phyloP scores from a whole-genome alignment of 2,329 filamentous ascomycete species.

The Byssoonygena ceratinophila region DNA sequence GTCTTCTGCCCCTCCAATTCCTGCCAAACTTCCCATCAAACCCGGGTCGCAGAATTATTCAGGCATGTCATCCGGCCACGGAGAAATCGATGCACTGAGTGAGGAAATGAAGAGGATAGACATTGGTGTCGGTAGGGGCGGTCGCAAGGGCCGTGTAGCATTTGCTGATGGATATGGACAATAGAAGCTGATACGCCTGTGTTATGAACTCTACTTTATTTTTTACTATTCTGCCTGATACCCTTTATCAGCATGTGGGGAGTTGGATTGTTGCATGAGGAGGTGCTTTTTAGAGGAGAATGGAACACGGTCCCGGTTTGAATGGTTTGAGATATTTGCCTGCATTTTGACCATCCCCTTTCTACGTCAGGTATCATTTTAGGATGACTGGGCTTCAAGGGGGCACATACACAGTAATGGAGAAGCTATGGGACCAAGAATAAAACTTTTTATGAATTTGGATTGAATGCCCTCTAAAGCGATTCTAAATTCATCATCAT shows the following conservation, averaged over 20 bases:
- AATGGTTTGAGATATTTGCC: no score
- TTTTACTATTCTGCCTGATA: background rate
- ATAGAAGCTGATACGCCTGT: background rate
- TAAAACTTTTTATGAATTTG: no score
- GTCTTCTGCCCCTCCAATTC: conserved; percentile 31
- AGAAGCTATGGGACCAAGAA: no score
- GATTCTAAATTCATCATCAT: no score
- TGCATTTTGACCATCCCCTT: no score
- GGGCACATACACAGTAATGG: no score
- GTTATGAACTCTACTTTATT: background rate
- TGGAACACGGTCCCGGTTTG: no score
- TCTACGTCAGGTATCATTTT: no score
- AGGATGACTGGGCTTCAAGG: no score
- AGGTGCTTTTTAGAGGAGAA: no score
- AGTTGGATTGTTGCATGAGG: background rate
- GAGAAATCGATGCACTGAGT: conserved; percentile 41
- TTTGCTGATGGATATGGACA: conserved; percentile 9
- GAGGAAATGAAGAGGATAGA: conserved; percentile 47
- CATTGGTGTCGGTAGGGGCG: conserved; percentile 28
- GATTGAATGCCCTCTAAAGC: no score
- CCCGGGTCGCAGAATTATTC: conserved; percentile 23
- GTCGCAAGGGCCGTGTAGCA: conserved; percentile 7
- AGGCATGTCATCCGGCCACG: conserved; percentile 13
- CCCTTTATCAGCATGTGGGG: background rate
- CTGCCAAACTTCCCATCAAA: conserved; percentile 35